Evolutionary conservation across 2,329 filamentous ascomycete genomes (phyloP), one percentile per base, ranked within the genome.

Genomic region (Penicillium griseofulvum): DNA sequence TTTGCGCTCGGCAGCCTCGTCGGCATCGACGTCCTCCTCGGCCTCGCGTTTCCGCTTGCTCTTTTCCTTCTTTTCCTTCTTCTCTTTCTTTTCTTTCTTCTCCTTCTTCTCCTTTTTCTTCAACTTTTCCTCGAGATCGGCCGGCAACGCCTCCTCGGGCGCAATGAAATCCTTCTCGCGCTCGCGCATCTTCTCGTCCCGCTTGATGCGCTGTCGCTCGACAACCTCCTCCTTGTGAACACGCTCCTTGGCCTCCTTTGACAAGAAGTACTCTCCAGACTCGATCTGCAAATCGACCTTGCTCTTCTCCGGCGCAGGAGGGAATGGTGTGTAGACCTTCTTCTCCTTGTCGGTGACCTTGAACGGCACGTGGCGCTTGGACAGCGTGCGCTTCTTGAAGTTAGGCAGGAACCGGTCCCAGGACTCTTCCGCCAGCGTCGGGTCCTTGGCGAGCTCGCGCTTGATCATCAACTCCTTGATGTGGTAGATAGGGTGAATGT

Each of bases 211-310:
- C 78, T 96, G 92, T 75, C 88, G 87, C 73, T 95, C 91, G 69
- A 90, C 83, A 62, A 91, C 81, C 68, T 90, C 89, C 70, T 93
- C 88, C 74, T 89, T 87, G 44, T 81, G 86, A 52, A 87, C 88
- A 58, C 92, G 83, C 68, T 96, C 90, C 81, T 96, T 96, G 57
- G 91, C 92, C 69, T 92, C 86, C 80, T 96, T 96, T 70, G 87
- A 87, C 70, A 99, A 76, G 75, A 97, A 97, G 78, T 96, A 99
- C 78, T 97, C 93, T 77, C 94, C 93, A 66, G 86, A 92, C 81
- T 99, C 94, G 79, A 99, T 96, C 82, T 99, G 93, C 75, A 91
- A 78, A 76, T 99, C 94, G 66, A 99, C 84, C 85, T 97, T 99
- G 85, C 92, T 97, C 89, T 96, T 96, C 82, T 99, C 93, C 63